Conservation (phyloP, 257 asterid species). For the Primulina huaijiensis region DNA sequence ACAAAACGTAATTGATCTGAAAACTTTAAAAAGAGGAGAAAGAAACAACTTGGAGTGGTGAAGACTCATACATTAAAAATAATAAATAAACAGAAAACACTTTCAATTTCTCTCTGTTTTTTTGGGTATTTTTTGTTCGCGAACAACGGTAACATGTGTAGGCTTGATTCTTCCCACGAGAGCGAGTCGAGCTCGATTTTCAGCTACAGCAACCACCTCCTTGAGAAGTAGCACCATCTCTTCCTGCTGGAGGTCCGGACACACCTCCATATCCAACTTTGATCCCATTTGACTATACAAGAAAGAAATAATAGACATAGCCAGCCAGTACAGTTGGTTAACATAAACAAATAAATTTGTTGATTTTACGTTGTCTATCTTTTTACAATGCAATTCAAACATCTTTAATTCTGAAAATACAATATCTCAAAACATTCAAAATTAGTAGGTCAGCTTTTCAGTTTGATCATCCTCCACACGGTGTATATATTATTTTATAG, state of each 20-base stretch:
- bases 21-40: background rate
- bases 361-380: background rate
- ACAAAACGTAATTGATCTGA: background rate
- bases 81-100: background rate
- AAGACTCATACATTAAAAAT: background rate
- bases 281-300: slow-evolving; percentile 66
- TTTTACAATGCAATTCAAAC: background rate
- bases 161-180: background rate
- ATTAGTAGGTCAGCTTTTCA: background rate
- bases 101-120: background rate
- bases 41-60: background rate
- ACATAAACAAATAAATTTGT: background rate
- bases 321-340: background rate
- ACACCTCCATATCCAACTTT: slow-evolving; percentile 78
- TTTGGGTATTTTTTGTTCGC: background rate
- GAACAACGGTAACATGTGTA: background rate
- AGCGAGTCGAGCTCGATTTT: slow-evolving; percentile 14
- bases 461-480: too few species aligned
- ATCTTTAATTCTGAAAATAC: background rate
- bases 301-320: background rate
- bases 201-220: slow-evolving; percentile 73
- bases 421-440: background rate
- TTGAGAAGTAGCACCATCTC: slow-evolving; percentile 64
- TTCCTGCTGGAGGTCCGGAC: slow-evolving; percentile 65
- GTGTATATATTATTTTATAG: too few species aligned